A percentile compares a stretch with the other conserved stretches of the same genome.
These are phyloP conservation scores for Retiboletus fuscus DNA, from an alignment of 1,284 basidiomycete species.

Conservation along the genomic window DNA sequence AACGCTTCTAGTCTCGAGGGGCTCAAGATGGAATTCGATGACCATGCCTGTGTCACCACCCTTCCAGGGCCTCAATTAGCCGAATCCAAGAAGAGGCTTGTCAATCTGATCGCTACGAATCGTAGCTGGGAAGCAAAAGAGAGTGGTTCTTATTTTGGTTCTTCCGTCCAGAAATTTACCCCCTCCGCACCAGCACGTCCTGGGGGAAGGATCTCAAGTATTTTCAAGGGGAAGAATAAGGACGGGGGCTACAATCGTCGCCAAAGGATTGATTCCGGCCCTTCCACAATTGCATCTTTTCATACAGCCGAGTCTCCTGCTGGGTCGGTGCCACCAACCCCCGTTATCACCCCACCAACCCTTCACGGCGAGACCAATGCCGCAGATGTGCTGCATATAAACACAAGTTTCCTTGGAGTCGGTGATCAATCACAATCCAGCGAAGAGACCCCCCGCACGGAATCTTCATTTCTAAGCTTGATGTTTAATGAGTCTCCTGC, in stretches of 20 bases:
- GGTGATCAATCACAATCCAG: constrained; percentile 11
- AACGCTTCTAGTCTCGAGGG: constrained; percentile 26
- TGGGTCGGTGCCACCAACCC: constrained; percentile 23
- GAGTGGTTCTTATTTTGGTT: constrained; percentile 36
- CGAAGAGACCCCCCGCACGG: constrained; percentile 28
- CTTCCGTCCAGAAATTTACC: constrained; percentile 3
- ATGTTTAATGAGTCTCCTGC: constrained; percentile 26
- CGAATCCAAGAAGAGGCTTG: constrained; percentile 35
- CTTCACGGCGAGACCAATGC: constrained; percentile 2
- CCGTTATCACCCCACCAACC: constrained; percentile 30
- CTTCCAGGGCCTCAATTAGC: constrained; percentile 17
- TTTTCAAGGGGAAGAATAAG: constrained; percentile 1
- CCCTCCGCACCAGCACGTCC: neutral
- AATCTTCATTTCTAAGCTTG: constrained; percentile 26
- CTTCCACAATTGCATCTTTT: constrained; percentile 8
- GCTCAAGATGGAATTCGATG: constrained; percentile 42
- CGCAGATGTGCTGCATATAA: neutral
- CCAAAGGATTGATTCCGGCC: neutral
- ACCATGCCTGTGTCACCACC: constrained; percentile 42
- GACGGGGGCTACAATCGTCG: neutral
- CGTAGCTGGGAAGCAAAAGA: constrained; percentile 26
- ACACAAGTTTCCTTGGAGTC: constrained; percentile 7
- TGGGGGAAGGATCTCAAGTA: neutral
- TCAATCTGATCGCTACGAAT: constrained; percentile 27
- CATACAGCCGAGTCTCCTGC: constrained; percentile 33